Percentiles rank a stretch among this genome's conserved stretches.
These are phyloP conservation scores for Galerina marginata DNA, from an alignment of 768 basidiomycete genomes.

Conservation along the genomic window DNA sequence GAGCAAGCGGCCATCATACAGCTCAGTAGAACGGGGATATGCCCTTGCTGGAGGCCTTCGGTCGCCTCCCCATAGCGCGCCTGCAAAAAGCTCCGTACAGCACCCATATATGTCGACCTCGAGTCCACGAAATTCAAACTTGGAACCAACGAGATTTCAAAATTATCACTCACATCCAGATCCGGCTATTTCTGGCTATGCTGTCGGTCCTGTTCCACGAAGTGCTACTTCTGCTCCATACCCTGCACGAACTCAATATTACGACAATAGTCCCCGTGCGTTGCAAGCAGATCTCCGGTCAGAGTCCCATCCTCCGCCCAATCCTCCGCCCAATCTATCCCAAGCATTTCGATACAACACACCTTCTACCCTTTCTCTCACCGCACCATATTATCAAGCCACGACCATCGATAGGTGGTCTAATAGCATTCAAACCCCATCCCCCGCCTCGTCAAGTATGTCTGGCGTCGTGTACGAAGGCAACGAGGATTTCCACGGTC, in stretches of 20 bases:
- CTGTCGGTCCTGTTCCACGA: background rate
- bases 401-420: background rate
- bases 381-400: slow-evolving; percentile 31
- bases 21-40: background rate
- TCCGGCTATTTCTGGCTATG: background rate
- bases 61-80: slow-evolving; percentile 11
- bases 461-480: slow-evolving; percentile 14
- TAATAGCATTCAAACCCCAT: background rate
- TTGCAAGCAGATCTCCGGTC: slow-evolving; percentile 12
- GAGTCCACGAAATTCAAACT: slow-evolving; percentile 11
- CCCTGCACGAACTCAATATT: slow-evolving; percentile 9
- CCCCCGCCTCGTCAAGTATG: slow-evolving; percentile 11
- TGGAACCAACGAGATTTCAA: background rate
- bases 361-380: slow-evolving; percentile 32
- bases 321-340: background rate
- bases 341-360: slow-evolving; percentile 11
- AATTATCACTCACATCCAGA: slow-evolving; percentile 3
- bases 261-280: slow-evolving; percentile 1
- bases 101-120: background rate
- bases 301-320: background rate
- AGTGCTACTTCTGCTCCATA: background rate
- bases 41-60: slow-evolving; percentile 1
- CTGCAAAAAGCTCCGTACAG: background rate
- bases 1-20: slow-evolving; percentile 8
- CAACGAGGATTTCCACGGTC: slow-evolving; percentile 4